Conservation (phyloP, 2,329 filamentous ascomycete genomes). For the Cordyceps javanica region DNA sequence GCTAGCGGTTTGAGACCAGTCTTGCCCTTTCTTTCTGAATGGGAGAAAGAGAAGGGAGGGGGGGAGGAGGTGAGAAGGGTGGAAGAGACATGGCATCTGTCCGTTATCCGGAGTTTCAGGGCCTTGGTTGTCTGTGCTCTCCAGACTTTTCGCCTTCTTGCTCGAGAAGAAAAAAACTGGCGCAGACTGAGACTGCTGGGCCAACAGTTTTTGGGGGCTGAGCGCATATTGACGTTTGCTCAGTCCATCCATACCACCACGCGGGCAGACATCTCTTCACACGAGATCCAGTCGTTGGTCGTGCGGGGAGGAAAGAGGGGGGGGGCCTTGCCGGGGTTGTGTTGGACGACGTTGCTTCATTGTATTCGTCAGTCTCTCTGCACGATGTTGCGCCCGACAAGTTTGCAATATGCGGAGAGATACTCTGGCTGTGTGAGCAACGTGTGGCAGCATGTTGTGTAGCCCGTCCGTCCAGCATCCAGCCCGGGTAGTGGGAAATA, state of each 20-base stretch:
- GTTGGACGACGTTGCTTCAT: too few relatives aligned
- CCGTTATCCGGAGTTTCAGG: background rate
- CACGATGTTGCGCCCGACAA: too few relatives aligned
- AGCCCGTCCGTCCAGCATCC: background rate
- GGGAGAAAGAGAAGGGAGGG: too few relatives aligned
- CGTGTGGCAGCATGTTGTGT: background rate
- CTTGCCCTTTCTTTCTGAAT: too few relatives aligned
- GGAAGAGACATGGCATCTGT: too few relatives aligned
- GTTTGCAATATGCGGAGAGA: background rate
- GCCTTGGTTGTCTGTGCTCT: background rate
- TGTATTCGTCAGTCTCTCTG: too few relatives aligned
- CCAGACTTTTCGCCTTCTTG: background rate
- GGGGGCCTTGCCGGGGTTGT: too few relatives aligned
- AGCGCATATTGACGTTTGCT: background rate
- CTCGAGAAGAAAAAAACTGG: too few relatives aligned
- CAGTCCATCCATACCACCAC: background rate
- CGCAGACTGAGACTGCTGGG: background rate
- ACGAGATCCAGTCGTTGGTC: background rate
- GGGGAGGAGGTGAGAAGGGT: too few relatives aligned
- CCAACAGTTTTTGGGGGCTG: background rate
- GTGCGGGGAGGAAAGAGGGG: too few relatives aligned
- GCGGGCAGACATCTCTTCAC: background rate
- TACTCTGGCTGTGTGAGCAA: background rate
- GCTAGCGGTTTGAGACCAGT: too few relatives aligned
- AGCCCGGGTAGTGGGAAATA: background rate